Base-by-base conservation (phyloP, 1,284 basidiomycete genomes). In the Malassezia sp. region DNA sequence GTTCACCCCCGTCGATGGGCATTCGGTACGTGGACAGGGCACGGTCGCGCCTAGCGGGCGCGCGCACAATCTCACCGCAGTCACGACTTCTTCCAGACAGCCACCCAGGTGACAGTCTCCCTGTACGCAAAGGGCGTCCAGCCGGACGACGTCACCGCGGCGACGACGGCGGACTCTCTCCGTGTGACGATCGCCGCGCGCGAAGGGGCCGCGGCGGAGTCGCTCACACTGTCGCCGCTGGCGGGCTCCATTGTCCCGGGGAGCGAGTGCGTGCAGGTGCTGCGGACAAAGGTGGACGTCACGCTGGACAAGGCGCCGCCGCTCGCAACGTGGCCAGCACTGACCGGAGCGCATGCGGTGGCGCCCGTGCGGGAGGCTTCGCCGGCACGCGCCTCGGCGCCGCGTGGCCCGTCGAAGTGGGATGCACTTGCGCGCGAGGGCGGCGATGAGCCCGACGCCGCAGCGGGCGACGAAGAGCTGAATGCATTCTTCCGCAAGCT, bases 51-150 rank as follows among this genome's bases (percentile, higher is more conserved):
- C n/a, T n/a, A n/a, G n/a, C n/a, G n/a, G n/a, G n/a, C n/a, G 5
- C 21, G 11, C 36, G 15, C 12, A 37, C 17, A 24, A 28, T 32
- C 8, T 10, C 17, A 8, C 6, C 17, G 20, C 33, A 35, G 64
- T n/a, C 54, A 62, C 44, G 69, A 71, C 51, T 71, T 53, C 43
- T 71, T 69, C 45, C 69, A 71, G 52, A 70, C 67, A 0, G 63
- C 59, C 33, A 56, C 56, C 4, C 48, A 45, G 23, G 53, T 70
- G 26, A 56, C 51, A 31, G 23, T 71, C 2, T 60, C 59, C 1
- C 35, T 71, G 38, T 71, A 63, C 43, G 51, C 59, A 33, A 63
- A 63, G 46, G 50, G 56, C 7, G 53, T 34, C 31, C 20, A n/a
- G 26, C 24, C 52, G 1, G 47, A 49, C 1, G n/a, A 52, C 6